Percentiles rank a stretch among this genome's conserved stretches.
Conservation (phyloP, 495 filamentous ascomycete species). For the Margaritispora aquatica region DNA sequence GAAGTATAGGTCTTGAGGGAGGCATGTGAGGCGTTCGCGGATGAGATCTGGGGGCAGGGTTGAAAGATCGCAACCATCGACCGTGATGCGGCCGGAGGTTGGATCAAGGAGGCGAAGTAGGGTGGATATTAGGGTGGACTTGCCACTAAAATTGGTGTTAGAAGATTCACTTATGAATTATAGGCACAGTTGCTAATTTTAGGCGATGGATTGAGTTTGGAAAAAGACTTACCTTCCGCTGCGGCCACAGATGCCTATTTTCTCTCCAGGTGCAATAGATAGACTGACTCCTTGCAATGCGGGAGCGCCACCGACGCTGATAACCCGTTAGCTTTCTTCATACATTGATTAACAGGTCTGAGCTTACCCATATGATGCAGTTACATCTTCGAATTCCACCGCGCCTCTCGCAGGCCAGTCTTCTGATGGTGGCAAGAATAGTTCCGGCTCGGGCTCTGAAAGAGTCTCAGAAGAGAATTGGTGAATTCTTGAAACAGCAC, state of each 20-base stretch:
- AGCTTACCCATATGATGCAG: conserved; percentile 26
- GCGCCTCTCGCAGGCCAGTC: conserved; percentile 30
- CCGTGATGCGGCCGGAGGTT: conserved; percentile 22
- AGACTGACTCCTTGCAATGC: conserved; percentile 54
- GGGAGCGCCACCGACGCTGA: conserved; percentile 14
- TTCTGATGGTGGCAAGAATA: conserved; percentile 8
- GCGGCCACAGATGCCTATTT: conserved; percentile 30
- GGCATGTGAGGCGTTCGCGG: conserved; percentile 30
- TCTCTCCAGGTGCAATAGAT: conserved; percentile 69
- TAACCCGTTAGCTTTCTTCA: background rate
- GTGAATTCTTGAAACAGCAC: conserved; percentile 30
- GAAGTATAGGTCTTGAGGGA: conserved; percentile 38
- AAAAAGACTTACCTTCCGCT: conserved; percentile 28
- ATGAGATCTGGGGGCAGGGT: conserved; percentile 22
- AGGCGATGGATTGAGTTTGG: conserved; percentile 21
- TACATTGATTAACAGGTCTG: background rate
- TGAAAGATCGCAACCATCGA: conserved; percentile 31
- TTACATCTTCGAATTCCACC: conserved; percentile 43
- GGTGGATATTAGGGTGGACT: conserved; percentile 28
- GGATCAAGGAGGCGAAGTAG: conserved; percentile 32
- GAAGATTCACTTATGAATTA: background rate
- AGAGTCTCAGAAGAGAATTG: conserved; percentile 13
- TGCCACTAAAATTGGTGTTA: conserved; percentile 21
- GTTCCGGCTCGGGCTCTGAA: conserved; percentile 16
- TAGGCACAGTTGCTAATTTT: conserved; percentile 5